Conservation (phyloP, 2,329 filamentous ascomycete genomes). For the Aspergillus hiratsukae region DNA sequence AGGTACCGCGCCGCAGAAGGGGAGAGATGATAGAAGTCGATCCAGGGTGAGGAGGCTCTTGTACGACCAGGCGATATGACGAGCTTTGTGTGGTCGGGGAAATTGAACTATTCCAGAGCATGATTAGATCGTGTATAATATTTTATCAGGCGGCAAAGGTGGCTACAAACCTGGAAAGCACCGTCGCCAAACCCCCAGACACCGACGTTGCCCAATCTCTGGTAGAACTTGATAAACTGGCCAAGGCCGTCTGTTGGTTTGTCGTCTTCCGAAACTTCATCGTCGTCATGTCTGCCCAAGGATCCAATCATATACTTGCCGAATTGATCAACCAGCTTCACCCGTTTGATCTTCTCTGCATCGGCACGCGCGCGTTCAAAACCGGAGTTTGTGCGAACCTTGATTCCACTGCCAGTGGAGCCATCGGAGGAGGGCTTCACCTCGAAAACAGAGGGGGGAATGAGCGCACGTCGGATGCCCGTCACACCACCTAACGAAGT, state of each 20-base stretch:
- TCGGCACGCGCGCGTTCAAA: slow-evolving; percentile 36
- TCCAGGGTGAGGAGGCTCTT: slow-evolving; percentile 37
- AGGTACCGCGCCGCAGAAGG: slow-evolving; percentile 43
- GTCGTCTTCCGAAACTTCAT: slow-evolving; percentile 27
- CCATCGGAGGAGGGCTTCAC: slow-evolving; percentile 26
- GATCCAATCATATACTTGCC: slow-evolving; percentile 51
- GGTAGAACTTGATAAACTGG: slow-evolving; percentile 48
- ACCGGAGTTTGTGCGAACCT: slow-evolving; percentile 28
- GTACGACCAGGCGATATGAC: slow-evolving; percentile 41
- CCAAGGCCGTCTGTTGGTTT: slow-evolving; percentile 22
- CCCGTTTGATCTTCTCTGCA: slow-evolving; percentile 45
- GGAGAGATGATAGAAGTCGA: slow-evolving; percentile 49
- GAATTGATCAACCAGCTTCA: slow-evolving; percentile 48
- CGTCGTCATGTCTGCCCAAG: slow-evolving; percentile 39
- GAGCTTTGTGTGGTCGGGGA: slow-evolving; percentile 50
- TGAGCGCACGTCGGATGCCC: slow-evolving; percentile 38
- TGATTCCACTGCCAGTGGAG: slow-evolving; percentile 24
- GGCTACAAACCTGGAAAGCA: slow-evolving; percentile 38
- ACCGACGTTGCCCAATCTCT: slow-evolving; percentile 50
- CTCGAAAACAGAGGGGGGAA: slow-evolving; percentile 40
- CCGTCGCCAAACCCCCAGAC: slow-evolving; percentile 50
- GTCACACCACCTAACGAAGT: slow-evolving; percentile 25
- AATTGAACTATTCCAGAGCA: slow-evolving; percentile 39
- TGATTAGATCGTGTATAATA: neutral
- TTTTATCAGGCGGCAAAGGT: slow-evolving; percentile 2